Conservation (phyloP, 805 yeast species). For the Teunomyces barrocoloradensis region DNA sequence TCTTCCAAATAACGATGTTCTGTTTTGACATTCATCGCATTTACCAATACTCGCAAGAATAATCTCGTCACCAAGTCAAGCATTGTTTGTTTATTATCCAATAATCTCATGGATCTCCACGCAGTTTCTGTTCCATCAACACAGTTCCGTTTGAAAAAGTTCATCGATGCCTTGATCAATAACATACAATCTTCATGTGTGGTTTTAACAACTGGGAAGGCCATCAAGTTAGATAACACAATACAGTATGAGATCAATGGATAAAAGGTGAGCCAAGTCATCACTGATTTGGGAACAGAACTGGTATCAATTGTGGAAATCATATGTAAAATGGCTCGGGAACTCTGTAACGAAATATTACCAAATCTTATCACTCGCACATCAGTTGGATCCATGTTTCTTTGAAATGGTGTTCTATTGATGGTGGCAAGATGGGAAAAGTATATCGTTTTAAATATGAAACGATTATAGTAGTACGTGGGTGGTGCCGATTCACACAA, state of each 20-base stretch:
- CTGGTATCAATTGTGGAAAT: constrained; percentile 10
- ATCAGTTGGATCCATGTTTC: constrained; percentile 11
- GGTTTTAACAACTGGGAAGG: constrained; percentile 14
- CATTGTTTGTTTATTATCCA: constrained; percentile 9
- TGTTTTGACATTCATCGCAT: constrained; percentile 13
- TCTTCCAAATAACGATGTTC: constrained; percentile 12
- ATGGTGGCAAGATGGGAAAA: constrained; percentile 25
- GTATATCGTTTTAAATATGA: constrained; percentile 20
- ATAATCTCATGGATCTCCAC: constrained; percentile 4
- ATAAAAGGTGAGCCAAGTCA: constrained; percentile 19
- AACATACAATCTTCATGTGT: constrained; percentile 19
- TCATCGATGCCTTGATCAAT: constrained; percentile 18
- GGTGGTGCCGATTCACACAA: neutral
- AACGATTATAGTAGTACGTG: neutral
- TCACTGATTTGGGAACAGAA: constrained; percentile 13
- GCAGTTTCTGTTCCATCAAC: neutral
- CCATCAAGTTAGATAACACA: constrained; percentile 21
- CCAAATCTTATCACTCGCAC: constrained; percentile 11
- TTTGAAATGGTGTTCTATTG: constrained; percentile 28
- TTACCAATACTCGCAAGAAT: constrained; percentile 20
- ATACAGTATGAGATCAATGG: constrained; percentile 24
- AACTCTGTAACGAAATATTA: constrained; percentile 20
- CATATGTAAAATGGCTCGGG: constrained; percentile 23
- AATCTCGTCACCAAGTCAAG: constrained; percentile 21
- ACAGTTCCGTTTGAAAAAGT: constrained; percentile 8